Conservation (phyloP, 108 stramenopile species). For the Pelagomonas calceolata region DNA sequence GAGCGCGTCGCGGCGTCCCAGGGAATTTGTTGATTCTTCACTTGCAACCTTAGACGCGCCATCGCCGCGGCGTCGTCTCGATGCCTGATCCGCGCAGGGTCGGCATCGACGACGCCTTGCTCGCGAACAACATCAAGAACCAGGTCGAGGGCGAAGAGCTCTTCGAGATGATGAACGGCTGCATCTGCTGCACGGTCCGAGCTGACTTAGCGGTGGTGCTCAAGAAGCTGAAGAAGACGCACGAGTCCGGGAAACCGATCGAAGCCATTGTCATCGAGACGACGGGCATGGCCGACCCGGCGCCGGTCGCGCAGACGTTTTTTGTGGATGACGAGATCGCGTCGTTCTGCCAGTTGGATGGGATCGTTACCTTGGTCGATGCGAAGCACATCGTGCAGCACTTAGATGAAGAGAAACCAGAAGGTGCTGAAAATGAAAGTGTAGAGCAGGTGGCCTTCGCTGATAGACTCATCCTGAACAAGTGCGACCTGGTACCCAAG, state of each 20-base stretch:
- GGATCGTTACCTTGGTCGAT: conserved; percentile 85
- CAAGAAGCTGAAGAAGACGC: too few relatives aligned
- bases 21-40: too few relatives aligned
- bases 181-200: conserved; percentile 54
- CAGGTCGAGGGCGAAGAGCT: conserved; percentile 21
- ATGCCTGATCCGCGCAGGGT: too few relatives aligned
- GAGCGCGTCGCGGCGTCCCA: too few relatives aligned
- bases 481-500: conserved; percentile 51
- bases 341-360: conserved; percentile 61
- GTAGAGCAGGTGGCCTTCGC: conserved; percentile 69
- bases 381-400: conserved; percentile 69
- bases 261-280: conserved; percentile 58
- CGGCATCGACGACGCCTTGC: conserved; percentile 72
- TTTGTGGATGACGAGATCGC: conserved; percentile 76
- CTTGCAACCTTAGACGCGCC: too few relatives aligned
- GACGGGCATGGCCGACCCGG: conserved; percentile 58
- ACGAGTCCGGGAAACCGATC: conserved; percentile 8
- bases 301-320: conserved; percentile 69
- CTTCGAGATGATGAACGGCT: conserved; percentile 52
- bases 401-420: conserved; percentile 65
- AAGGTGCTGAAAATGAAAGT: conserved; percentile 72
- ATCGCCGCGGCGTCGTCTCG: too few relatives aligned
- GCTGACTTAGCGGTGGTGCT: too few relatives aligned
- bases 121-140: conserved; percentile 33
- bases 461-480: conserved; percentile 57